Evolutionary conservation across 2,329 filamentous ascomycete species (phyloP).

Genomic region (Myriosclerotinia curreyana): DNA sequence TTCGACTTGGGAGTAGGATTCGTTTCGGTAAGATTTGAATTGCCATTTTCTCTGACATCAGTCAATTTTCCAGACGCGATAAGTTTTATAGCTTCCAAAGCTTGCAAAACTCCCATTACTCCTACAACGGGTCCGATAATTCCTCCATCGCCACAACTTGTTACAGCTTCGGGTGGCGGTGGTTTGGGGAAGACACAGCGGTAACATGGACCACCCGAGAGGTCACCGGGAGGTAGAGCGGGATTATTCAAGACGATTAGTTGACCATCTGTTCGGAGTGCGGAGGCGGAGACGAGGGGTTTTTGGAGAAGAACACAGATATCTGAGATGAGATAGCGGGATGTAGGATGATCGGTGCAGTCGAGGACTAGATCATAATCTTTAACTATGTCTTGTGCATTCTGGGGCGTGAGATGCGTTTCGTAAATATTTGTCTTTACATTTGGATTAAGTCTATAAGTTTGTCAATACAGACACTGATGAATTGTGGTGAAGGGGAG

Average conservation of each 20-base stretch:
- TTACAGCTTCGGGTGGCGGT: conserved; percentile 76
- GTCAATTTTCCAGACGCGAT: conserved; percentile 47
- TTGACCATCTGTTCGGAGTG: conserved; percentile 84
- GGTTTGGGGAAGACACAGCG: conserved; percentile 88
- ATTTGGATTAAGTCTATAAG: conserved; percentile 65
- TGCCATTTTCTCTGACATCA: conserved; percentile 25
- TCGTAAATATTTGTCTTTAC: conserved; percentile 61
- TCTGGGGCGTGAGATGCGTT: conserved; percentile 64
- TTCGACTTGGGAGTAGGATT: conserved; percentile 23
- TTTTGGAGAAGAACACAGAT: conserved; percentile 76
- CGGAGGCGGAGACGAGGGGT: conserved; percentile 83
- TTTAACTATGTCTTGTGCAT: conserved; percentile 63
- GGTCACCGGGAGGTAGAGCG: conserved; percentile 55
- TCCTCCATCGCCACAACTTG: conserved; percentile 88
- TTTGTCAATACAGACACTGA: background rate
- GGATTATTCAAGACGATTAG: conserved; percentile 85
- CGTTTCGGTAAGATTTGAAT: conserved; percentile 23
- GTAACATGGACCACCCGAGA: conserved; percentile 77
- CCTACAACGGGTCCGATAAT: conserved; percentile 92
- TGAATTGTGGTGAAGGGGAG: background rate
- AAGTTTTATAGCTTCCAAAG: conserved; percentile 84
- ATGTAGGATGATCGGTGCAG: conserved; percentile 90
- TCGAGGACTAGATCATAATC: conserved; percentile 84
- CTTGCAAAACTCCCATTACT: conserved; percentile 88
- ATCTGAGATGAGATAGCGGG: conserved; percentile 90